Percentiles rank a stretch among this genome's conserved stretches.
Evolutionary conservation across 768 basidiomycete species (phyloP).

Genomic region (Leccinum subgranulosum): DNA sequence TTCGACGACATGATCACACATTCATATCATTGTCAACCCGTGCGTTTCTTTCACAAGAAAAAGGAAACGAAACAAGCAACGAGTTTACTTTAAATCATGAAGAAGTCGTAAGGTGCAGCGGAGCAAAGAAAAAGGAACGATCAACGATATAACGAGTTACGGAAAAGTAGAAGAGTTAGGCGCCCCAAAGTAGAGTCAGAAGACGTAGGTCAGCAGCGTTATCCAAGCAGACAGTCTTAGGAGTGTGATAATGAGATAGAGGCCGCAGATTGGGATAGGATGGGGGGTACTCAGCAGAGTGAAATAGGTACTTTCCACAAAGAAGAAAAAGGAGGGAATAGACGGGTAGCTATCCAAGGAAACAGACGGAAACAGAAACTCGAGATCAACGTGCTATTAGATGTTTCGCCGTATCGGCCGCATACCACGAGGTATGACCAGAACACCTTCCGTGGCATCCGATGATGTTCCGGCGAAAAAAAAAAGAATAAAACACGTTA

Average conservation of each 20-base stretch:
- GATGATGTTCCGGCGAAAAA: neutral
- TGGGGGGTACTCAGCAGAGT: conserved; percentile 1
- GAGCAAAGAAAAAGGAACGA: neutral
- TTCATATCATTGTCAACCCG: neutral
- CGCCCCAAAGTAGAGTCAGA: neutral
- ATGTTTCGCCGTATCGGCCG: neutral
- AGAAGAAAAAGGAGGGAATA: conserved; percentile 2
- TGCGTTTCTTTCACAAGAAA: neutral
- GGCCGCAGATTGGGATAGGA: neutral
- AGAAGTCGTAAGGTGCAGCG: conserved; percentile 6
- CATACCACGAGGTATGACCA: neutral
- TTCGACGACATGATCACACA: neutral
- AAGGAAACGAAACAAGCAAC: neutral
- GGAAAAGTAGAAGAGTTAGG: neutral
- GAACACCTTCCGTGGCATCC: neutral
- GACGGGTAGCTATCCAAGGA: conserved; percentile 9
- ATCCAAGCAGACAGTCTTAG: conserved; percentile 7
- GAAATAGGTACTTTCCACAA: conserved; percentile 11
- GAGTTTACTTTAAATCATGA: conserved; percentile 9
- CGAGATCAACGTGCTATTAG: neutral
- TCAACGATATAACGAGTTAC: neutral
- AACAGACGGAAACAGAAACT: neutral
- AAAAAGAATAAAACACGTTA: neutral
- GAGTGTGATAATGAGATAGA: conserved; percentile 1
- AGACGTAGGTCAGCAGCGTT: conserved; percentile 1